phyloP scores from a whole-genome alignment of 164 flowering plant genomes.

The Berberis thunbergii region DNA sequence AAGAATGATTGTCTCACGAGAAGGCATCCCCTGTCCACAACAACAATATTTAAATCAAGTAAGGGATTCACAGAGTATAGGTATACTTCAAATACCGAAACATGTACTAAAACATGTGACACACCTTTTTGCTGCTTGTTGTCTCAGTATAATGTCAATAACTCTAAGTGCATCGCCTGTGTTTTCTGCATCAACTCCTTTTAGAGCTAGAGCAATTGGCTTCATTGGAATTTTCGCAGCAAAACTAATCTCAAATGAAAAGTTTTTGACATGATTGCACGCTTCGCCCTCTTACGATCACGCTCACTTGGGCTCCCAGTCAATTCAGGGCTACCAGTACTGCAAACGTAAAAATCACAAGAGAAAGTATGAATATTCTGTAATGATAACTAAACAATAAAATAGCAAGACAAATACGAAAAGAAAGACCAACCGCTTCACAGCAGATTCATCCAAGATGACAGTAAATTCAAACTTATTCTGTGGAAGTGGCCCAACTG shows the following conservation, averaged over 20 bases:
- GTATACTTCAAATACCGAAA: background rate
- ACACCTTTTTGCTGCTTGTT: slow-evolving; percentile 27
- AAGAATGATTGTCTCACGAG: slow-evolving; percentile 75
- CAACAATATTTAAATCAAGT: slow-evolving; percentile 9
- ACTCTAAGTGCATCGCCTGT: slow-evolving; percentile 61
- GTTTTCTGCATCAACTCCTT: slow-evolving; percentile 37
- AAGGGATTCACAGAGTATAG: background rate
- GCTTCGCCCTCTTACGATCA: slow-evolving; percentile 43
- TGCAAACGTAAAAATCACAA: no score
- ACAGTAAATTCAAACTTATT: slow-evolving; percentile 46
- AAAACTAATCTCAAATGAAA: slow-evolving; percentile 44
- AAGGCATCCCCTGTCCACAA: slow-evolving; percentile 60
- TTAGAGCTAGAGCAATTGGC: slow-evolving; percentile 31
- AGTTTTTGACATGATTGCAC: slow-evolving; percentile 29
- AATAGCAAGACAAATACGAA: background rate
- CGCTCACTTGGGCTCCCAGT: slow-evolving; percentile 26
- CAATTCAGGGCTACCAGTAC: slow-evolving; percentile 6
- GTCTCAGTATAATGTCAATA: slow-evolving; percentile 29
- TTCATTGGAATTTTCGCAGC: slow-evolving; percentile 52
- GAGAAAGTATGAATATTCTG: no score
- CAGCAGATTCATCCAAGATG: slow-evolving; percentile 45
- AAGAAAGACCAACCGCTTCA: slow-evolving; percentile 28
- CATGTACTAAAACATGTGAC: slow-evolving; percentile 1
- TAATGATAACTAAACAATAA: background rate
- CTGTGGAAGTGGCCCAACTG: slow-evolving; percentile 59